A percentile compares a stretch with the other conserved stretches of the same genome.
phyloP scores from a whole-genome alignment of 1,284 basidiomycete genomes.

The Chalciporus sp. region DNA sequence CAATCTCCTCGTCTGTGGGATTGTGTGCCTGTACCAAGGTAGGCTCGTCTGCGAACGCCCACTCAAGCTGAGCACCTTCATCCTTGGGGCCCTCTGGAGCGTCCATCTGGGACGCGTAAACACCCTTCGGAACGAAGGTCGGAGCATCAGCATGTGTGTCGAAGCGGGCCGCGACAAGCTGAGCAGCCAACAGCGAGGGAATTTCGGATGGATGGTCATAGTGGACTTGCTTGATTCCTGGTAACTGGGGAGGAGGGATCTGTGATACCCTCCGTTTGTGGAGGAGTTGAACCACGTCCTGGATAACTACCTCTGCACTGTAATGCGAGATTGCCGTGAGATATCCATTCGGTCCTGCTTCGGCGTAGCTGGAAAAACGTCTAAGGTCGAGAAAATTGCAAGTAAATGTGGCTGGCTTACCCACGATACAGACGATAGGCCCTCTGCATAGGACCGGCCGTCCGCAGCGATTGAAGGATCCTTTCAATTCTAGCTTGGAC shows the following conservation, averaged over 20 bases:
- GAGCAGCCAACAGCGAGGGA: constrained; percentile 20
- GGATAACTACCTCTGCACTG: constrained; percentile 18
- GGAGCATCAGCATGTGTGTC: constrained; percentile 12
- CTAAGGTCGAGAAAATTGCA: too few species aligned
- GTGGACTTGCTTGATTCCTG: constrained; percentile 20
- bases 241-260: constrained; percentile 1
- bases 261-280: constrained; percentile 11
- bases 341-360: constrained; percentile 7
- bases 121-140: constrained; percentile 11
- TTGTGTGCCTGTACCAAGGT: constrained; percentile 16
- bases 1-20: constrained; percentile 21
- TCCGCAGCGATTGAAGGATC: constrained; percentile 16
- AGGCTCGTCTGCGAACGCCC: constrained; percentile 8
- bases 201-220: constrained; percentile 22
- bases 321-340: constrained; percentile 19
- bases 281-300: constrained; percentile 29
- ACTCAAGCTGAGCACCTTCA: neutral
- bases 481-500: constrained; percentile 16
- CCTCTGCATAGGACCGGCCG: constrained; percentile 1
- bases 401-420: neutral
- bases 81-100: neutral
- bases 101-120: constrained; percentile 1
- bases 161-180: constrained; percentile 16
- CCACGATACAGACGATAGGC: constrained; percentile 15
- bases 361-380: constrained; percentile 8